Base-by-base conservation (phyloP, 2,329 filamentous ascomycete species). In the Colletotrichum eremochloae region DNA sequence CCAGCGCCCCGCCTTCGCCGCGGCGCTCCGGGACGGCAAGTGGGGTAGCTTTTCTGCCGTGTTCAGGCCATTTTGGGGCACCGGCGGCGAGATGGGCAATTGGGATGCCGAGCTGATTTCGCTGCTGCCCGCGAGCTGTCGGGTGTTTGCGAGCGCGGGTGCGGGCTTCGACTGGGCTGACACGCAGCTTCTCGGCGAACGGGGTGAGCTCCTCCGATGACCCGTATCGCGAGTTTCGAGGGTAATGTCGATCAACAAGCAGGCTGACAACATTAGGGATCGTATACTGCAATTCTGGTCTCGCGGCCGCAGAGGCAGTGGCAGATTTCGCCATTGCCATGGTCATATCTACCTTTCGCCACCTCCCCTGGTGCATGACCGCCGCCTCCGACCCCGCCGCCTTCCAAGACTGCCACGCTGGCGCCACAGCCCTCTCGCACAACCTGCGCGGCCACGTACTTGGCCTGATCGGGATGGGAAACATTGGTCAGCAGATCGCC, bases 281-380 rank as follows among this genome's bases (percentile, higher is more conserved):
- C 74, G 81, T 92, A 63, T 94, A 94, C 82, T 94, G 92, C 84
- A 94, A 94, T 81, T 88, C 90, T 3, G 92, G 91, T 1, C 86
- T 90, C 1, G 91, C 92, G 0, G 91, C 91, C 46, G 91, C 91
- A 8, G 92, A 94, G 77, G 89, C 92, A 5, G 92, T 94, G 1
- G 92, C 92, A 63, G 93, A 94, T 79, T 89, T 93, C 73, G 89
- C 91, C 24, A 84, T 93, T 52, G 91, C 90, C 77, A 87, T 92
- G 76, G 88, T 94, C 75, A 87, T 95, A 62, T 88, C 88, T 11
- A 90, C 89, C 18, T 94, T 94, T 83, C 90, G 92, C 63, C 86
- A 89, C 57, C 86, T 94, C 15, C 85, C 89, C 1, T 93, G 91
- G 88, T 91, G 88, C 74, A 86, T 89, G 63, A 78, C 84, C 1